A percentile compares a stretch with the other conserved stretches of the same genome.
Conservation (phyloP, 2,329 filamentous ascomycete species). For the Chaetomium strumarium region DNA sequence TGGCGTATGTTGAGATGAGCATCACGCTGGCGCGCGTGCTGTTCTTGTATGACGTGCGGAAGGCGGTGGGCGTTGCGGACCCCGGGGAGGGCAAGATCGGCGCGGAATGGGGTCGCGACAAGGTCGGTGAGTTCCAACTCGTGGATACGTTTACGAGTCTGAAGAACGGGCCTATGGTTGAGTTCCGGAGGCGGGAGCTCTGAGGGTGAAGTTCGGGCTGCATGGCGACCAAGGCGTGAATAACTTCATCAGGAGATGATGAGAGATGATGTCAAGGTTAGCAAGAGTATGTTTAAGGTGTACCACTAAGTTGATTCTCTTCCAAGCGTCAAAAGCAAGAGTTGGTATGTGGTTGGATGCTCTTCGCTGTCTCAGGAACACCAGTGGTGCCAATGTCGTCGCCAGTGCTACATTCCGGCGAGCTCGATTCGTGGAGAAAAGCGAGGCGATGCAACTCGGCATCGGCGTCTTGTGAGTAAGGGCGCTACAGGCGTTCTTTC, state of each 20-base stretch:
- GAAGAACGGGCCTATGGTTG: slow-evolving; percentile 65
- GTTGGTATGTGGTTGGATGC: too few species aligned
- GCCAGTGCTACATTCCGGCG: not conserved
- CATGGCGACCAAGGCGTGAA: not conserved
- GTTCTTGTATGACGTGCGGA: slow-evolving; percentile 55
- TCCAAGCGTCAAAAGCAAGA: not conserved
- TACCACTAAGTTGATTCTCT: not conserved
- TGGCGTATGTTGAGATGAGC: slow-evolving; percentile 63
- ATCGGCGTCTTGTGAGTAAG: not conserved
- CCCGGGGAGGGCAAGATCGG: slow-evolving; percentile 44
- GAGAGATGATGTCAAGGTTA: too few species aligned
- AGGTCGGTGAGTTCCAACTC: slow-evolving; percentile 59
- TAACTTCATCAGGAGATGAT: not conserved
- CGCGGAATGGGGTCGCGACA: slow-evolving; percentile 50
- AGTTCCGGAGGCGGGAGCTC: slow-evolving; percentile 43
- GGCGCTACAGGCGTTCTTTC: not conserved
- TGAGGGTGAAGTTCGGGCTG: not conserved
- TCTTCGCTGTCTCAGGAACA: not conserved
- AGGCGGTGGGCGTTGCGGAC: slow-evolving; percentile 42
- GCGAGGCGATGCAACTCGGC: not conserved
- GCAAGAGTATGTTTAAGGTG: not conserved
- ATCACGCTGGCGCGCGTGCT: slow-evolving; percentile 56
- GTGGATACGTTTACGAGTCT: slow-evolving; percentile 67
- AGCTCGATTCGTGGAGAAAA: not conserved
- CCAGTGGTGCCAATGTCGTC: not conserved